Percentiles rank a stretch among this genome's conserved stretches.
phyloP scores from a whole-genome alignment of 2,329 filamentous ascomycete species.

The Eurotiales sp. region DNA sequence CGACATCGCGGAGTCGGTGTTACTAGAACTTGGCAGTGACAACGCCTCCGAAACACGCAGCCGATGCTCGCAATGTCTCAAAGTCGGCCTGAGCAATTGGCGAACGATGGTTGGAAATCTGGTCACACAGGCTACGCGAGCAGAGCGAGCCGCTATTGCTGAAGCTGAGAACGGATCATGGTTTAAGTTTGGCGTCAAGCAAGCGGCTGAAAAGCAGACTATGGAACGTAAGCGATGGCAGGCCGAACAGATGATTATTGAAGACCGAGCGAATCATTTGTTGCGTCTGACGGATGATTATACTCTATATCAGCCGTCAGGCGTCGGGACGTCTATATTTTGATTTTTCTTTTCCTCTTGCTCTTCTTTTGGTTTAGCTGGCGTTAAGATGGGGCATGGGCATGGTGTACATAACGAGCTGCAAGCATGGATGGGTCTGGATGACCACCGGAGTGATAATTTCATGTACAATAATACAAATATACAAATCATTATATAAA shows the following conservation, averaged over 20 bases:
- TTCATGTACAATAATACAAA: too few species aligned
- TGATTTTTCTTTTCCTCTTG: too few species aligned
- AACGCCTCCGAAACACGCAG: conserved; percentile 33
- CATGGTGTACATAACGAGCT: background rate
- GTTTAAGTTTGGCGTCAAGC: conserved; percentile 23
- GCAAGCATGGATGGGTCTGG: too few species aligned
- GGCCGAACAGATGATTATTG: conserved; percentile 36
- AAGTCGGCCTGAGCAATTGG: conserved; percentile 77
- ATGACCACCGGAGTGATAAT: too few species aligned
- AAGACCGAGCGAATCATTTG: conserved; percentile 31
- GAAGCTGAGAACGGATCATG: conserved; percentile 28
- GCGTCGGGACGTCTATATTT: conserved; percentile 5
- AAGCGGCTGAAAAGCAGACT: conserved; percentile 25
- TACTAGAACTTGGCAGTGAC: conserved; percentile 31
- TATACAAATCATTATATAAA: too few species aligned
- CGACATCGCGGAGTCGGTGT: conserved; percentile 68
- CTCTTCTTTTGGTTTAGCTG: background rate
- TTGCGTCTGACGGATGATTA: conserved; percentile 30
- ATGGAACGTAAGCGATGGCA: conserved; percentile 35
- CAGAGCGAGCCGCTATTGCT: conserved; percentile 32
- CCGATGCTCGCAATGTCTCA: conserved; percentile 72
- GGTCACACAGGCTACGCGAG: conserved; percentile 39
- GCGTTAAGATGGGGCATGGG: background rate
- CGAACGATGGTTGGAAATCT: conserved; percentile 70
- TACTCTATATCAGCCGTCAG: conserved; percentile 15